Evolutionary conservation across 2,329 filamentous ascomycete species (phyloP), one percentile per base, ranked within the genome.

Genomic region (Cytospora piceicola): DNA sequence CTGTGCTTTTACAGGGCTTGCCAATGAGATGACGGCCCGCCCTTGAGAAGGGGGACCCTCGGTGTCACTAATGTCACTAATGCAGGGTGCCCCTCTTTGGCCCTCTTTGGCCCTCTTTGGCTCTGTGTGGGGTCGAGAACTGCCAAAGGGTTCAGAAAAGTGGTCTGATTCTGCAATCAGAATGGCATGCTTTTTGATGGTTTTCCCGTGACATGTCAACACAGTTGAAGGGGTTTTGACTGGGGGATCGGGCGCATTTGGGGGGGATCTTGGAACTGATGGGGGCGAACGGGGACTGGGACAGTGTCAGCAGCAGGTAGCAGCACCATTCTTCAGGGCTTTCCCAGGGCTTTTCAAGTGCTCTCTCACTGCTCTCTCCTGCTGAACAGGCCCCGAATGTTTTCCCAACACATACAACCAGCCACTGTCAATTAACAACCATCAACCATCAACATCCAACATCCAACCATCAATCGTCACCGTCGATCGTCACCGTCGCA

Each of bases 141-240:
- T 63, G 61, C 51, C 29, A 49, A 14, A 49, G 8, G 46, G 39
- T 1, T n/a, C 9, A 32, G 32, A 63, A 63, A 63, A 63, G 61
- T 63, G 61, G 61, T 63, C 61, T 63, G 61, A 63, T 63, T 63
- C 53, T 63, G 53, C 55, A 51, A 55, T 54, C 56, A 52, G 56
- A 63, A 63, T 63, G 53, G 61, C 61, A 54, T 58, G 61, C 39
- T 63, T 63, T 63, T 63, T 58, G 55, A 55, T 27, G 20, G 14
- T 9, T 54, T 56, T 51, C 49, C 56, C 60, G 29, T 63, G 60
- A 63, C 60, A 63, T 57, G 29, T 56, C 30, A 27, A 27, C 52
- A 51, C 52, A 11, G 24, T 29, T 54, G 27, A n/a, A 30, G 5
- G 27, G 27, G 5, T 29, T 5, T 29, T 3, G 27, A 29, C n/a